phyloP scores from a whole-genome alignment of 2,329 filamentous ascomycete species.

The Polytolypa hystricis region DNA sequence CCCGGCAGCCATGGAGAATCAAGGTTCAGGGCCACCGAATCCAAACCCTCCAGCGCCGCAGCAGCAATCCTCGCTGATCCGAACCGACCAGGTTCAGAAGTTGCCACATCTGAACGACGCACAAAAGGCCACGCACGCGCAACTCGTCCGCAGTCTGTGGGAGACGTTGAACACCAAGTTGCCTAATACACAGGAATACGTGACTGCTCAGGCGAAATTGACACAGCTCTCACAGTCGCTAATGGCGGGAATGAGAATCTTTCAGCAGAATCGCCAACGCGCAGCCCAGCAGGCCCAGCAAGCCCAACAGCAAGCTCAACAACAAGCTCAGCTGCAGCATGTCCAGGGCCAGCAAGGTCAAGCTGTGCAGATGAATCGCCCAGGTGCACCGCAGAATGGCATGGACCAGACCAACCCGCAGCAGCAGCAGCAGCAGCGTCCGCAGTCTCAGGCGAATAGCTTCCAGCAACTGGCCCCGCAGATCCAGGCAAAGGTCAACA shows the following conservation, averaged over 20 bases:
- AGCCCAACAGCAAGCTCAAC: conserved; percentile 20
- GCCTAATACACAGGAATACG: conserved; percentile 39
- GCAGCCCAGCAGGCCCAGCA: conserved; percentile 21
- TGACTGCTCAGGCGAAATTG: conserved; percentile 40
- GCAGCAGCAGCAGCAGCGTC: conserved; percentile 18
- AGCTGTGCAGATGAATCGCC: conserved; percentile 20
- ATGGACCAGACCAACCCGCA: background rate
- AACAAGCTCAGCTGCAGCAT: conserved; percentile 18
- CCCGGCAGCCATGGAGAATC: conserved; percentile 10
- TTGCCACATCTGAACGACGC: conserved; percentile 43
- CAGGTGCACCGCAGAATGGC: conserved; percentile 14
- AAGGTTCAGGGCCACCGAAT: conserved; percentile 4
- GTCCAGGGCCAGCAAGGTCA: conserved; percentile 8
- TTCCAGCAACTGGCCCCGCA: conserved; percentile 34
- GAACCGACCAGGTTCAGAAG: conserved; percentile 42
- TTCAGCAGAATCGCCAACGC: conserved; percentile 21
- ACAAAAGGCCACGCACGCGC: conserved; percentile 46
- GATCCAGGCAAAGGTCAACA: conserved; percentile 36
- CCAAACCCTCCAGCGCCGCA: conserved; percentile 19
- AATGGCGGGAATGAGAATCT: conserved; percentile 42
- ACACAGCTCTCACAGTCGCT: conserved; percentile 40
- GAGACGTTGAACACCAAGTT: conserved; percentile 39
- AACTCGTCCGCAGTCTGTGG: conserved; percentile 45
- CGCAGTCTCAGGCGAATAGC: conserved; percentile 25
- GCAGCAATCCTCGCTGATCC: conserved; percentile 38